Conservation (phyloP, 768 basidiomycete genomes). For the Mycena maculata region DNA sequence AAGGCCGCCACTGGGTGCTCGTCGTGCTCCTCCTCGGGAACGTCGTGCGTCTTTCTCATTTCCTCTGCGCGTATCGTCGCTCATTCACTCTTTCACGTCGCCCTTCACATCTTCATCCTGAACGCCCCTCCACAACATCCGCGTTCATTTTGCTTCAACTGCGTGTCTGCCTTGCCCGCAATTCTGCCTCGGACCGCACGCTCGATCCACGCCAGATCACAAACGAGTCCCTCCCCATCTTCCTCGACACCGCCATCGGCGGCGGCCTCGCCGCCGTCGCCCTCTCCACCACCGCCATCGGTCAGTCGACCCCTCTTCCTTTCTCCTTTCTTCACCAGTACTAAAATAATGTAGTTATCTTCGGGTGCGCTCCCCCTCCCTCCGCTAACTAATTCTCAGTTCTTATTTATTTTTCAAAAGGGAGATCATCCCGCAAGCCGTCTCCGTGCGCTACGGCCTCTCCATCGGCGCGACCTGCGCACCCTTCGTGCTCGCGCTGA, state of each 20-base stretch:
- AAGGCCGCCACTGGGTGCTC: slow-evolving; percentile 92
- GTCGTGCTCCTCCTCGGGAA: slow-evolving; percentile 71
- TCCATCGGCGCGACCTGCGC: slow-evolving; percentile 83
- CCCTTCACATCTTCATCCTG: neutral
- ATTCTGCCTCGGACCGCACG: neutral
- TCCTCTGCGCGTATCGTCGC: too few relatives aligned
- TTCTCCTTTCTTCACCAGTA: too few relatives aligned
- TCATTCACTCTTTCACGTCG: too few relatives aligned
- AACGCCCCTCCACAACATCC: neutral
- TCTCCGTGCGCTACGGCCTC: slow-evolving; percentile 84
- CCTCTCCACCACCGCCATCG: slow-evolving; percentile 82
- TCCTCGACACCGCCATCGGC: slow-evolving; percentile 79
- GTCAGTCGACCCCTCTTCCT: slow-evolving; percentile 51
- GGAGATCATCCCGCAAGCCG: slow-evolving; percentile 75
- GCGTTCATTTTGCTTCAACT: slow-evolving; percentile 70
- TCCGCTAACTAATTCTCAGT: slow-evolving; percentile 38
- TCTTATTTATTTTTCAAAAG: neutral
- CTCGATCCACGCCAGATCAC: slow-evolving; percentile 64
- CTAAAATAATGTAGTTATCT: too few relatives aligned
- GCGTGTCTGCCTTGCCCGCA: neutral
- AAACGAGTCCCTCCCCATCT: slow-evolving; percentile 87
- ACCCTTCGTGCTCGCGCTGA: slow-evolving; percentile 77
- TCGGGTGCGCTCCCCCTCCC: slow-evolving; percentile 67
- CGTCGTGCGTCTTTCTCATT: neutral
- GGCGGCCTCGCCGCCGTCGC: slow-evolving; percentile 82